A percentile compares a stretch with the other conserved stretches of the same genome.
Conservation (phyloP, 495 filamentous ascomycete genomes). For the Aspergillus carlsbadensis region DNA sequence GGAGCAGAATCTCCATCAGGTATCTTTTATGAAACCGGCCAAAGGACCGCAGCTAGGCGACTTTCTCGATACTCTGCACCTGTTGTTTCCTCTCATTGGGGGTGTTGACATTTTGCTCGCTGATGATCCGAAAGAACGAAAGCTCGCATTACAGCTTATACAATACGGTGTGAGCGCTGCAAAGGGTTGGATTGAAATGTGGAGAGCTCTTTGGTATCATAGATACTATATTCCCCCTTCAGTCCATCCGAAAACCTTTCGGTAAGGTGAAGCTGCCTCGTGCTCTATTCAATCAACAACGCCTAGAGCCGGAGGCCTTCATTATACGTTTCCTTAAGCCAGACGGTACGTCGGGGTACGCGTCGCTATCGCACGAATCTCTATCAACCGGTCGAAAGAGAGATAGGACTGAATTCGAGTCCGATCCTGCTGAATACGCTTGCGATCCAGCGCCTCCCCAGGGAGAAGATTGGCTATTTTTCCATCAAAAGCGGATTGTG, state of each 20-base stretch:
- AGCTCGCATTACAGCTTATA: conserved; percentile 5
- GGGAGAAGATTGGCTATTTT: neutral
- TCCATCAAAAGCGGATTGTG: neutral
- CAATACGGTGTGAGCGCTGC: conserved; percentile 1
- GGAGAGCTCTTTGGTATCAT: neutral
- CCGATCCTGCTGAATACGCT: neutral
- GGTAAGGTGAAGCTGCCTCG: neutral
- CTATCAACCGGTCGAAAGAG: neutral
- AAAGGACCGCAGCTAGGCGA: neutral
- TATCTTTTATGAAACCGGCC: neutral
- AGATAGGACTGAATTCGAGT: neutral
- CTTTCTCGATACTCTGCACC: neutral
- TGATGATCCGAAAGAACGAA: neutral
- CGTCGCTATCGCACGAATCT: neutral
- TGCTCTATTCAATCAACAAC: neutral
- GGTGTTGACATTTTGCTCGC: neutral
- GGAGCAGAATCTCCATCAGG: neutral
- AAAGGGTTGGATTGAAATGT: conserved; percentile 2
- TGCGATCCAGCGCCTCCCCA: neutral
- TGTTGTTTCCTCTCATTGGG: neutral
- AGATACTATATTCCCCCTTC: neutral
- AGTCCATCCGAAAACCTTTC: neutral
- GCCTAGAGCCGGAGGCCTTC: neutral
- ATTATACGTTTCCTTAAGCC: neutral
- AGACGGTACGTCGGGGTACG: neutral